Evolutionary conservation across 345 rosid genomes (phyloP), one percentile per base, ranked within the genome.

Genomic region (Eucalyptus cloeziana): DNA sequence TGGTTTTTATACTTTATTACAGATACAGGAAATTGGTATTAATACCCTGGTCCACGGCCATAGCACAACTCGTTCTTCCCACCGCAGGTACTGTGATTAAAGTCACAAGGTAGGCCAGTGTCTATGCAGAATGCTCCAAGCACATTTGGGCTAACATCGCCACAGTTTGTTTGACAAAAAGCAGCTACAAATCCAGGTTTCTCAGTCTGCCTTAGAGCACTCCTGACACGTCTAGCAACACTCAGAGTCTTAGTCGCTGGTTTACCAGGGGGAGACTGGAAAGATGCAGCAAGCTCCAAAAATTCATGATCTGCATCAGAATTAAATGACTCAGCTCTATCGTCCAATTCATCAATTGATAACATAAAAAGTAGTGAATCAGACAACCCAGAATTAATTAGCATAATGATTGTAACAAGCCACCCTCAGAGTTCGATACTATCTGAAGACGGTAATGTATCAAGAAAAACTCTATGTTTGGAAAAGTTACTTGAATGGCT

Each of bases 21-120:
- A 87, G 47, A 71, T 86, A 87, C 47, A 76, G 16, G 30, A 44
- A 76, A 21, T 76, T 2, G 37, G 16, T 22, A 76, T 40, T 40
- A 89, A 87, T 96, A 98, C 99, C 99, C 99, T 86, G 99, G 99
- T 92, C 99, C 99, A 93, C 93, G 97, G 90, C 99, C 97, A 89
- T 96, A 96, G 94, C 99, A 98, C 88, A 94, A 80, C 91, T 98
- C 98, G 56, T 97, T 98, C 94, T 95, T 97, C 83, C 99, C 98
- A 90, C 98, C 94, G 52, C 99, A 97, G 86, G 99, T 98, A 92
- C 99, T 97, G 92, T 97, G 99, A 91, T 98, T 95, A 94, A 98
- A 98, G 87, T 98, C 99, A 97, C 99, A 98, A 89, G 98, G 96
- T 89, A 95, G 94, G 44, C 97, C 99, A 88, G 96, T 94, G 95